Percentiles rank a stretch among this genome's conserved stretches.
Conservation (phyloP, 163 green algal species). For the Coccomyxa subellipsoidea region DNA sequence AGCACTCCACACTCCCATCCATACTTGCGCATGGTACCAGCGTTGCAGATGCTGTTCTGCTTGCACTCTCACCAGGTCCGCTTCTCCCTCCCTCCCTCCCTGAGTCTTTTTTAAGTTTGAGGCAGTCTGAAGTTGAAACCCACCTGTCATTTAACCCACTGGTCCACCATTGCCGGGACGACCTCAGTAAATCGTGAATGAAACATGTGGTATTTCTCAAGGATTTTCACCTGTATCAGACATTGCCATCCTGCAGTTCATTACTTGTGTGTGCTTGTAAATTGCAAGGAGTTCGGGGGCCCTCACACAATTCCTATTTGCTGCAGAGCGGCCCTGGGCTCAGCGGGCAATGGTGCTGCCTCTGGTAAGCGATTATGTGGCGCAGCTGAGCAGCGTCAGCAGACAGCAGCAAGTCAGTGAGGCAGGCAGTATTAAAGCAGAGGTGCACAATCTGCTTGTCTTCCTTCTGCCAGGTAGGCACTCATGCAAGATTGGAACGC, state of each 20-base stretch:
- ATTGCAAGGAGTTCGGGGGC: neutral
- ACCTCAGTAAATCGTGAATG: too few species aligned
- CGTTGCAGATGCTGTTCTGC: neutral
- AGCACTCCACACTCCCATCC: neutral
- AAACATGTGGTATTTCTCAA: too few species aligned
- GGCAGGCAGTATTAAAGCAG: neutral
- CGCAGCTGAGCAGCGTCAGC: neutral
- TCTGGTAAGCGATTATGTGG: neutral
- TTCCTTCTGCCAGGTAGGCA: neutral
- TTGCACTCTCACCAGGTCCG: neutral
- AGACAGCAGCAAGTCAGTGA: neutral
- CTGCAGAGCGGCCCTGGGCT: neutral
- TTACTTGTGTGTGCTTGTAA: neutral
- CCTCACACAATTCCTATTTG: neutral
- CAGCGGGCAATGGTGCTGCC: neutral
- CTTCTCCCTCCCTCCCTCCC: neutral
- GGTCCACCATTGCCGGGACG: too few species aligned
- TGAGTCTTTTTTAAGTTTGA: neutral
- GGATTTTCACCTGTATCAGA: too few species aligned
- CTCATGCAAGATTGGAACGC: neutral
- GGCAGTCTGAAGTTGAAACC: too few species aligned
- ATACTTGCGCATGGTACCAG: neutral
- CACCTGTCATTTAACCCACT: too few species aligned
- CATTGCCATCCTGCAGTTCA: too few species aligned
- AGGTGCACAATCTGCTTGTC: neutral